A percentile compares a stretch with the other conserved stretches of the same genome.
These are phyloP conservation scores for Malus hybrid DNA, from an alignment of 331 rosid genomes.

Conservation along the genomic window DNA sequence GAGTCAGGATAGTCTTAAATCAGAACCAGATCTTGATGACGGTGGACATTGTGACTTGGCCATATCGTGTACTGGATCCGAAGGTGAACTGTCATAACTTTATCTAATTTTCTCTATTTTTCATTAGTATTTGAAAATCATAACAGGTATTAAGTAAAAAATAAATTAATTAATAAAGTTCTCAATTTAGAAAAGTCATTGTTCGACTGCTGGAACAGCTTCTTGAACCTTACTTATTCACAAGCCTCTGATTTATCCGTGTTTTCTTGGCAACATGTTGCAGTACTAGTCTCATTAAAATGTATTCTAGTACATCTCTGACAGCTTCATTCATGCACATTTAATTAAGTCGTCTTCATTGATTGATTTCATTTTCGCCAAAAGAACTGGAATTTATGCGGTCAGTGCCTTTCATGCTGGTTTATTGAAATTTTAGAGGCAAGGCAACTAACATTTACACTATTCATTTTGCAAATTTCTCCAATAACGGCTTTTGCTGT, in stretches of 20 bases:
- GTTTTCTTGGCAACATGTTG: background rate
- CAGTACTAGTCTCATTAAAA: background rate
- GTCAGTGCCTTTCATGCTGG: background rate
- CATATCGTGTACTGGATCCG: conserved; percentile 34
- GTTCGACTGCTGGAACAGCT: background rate
- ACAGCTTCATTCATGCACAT: background rate
- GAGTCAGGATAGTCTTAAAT: conserved; percentile 33
- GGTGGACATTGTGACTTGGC: conserved; percentile 32
- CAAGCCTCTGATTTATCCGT: background rate
- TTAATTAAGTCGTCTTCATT: background rate
- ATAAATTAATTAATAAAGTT: background rate
- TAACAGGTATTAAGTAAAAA: background rate
- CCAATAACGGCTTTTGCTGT: background rate
- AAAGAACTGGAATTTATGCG: background rate
- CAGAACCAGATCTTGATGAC: conserved; percentile 30
- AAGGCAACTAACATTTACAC: background rate
- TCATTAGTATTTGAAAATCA: background rate
- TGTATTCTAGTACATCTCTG: background rate
- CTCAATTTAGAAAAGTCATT: background rate
- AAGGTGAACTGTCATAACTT: conserved; percentile 47
- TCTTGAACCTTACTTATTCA: background rate
- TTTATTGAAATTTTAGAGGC: background rate
- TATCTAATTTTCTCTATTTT: conserved; percentile 17
- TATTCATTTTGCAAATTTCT: background rate
- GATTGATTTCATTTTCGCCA: too few species aligned